A percentile compares a stretch with the other conserved stretches of the same genome.
Conservation (phyloP, 495 filamentous ascomycete genomes). For the Clavariopsis aquatica region DNA sequence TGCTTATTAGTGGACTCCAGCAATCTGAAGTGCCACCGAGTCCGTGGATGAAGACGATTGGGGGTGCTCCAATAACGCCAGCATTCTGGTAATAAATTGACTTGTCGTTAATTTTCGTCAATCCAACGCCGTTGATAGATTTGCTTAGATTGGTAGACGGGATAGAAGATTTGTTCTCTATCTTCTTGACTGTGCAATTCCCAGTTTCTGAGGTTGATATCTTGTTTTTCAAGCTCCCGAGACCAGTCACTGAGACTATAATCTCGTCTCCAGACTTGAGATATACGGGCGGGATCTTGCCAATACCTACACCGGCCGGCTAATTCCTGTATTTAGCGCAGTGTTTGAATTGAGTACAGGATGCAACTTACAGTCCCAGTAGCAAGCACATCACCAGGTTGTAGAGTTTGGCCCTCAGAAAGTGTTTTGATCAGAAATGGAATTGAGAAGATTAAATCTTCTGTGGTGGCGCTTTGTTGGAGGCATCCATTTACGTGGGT, state of each 20-base stretch:
- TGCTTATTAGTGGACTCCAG: slow-evolving; percentile 49
- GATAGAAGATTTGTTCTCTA: slow-evolving; percentile 34
- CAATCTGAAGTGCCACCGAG: slow-evolving; percentile 50
- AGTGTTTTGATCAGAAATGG: slow-evolving; percentile 49
- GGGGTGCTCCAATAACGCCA: slow-evolving; percentile 30
- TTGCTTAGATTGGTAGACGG: slow-evolving; percentile 26
- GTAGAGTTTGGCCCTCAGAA: slow-evolving; percentile 50
- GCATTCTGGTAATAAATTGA: slow-evolving; percentile 45
- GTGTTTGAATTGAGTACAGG: neutral
- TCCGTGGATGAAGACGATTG: slow-evolving; percentile 56
- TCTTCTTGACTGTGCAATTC: slow-evolving; percentile 35
- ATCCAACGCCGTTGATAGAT: slow-evolving; percentile 39
- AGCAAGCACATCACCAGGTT: slow-evolving; percentile 52
- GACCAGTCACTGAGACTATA: slow-evolving; percentile 48
- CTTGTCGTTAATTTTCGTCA: slow-evolving; percentile 52
- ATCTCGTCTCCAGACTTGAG: slow-evolving; percentile 52
- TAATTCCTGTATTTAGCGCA: neutral
- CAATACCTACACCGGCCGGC: slow-evolving; percentile 57
- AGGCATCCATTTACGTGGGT: slow-evolving; percentile 52
- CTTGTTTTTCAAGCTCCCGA: slow-evolving; percentile 51
- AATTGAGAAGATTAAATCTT: slow-evolving; percentile 53
- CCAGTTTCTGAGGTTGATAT: slow-evolving; percentile 42
- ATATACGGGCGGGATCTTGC: slow-evolving; percentile 50
- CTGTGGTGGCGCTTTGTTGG: slow-evolving; percentile 48
- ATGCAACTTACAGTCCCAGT: slow-evolving; percentile 46